Conservation (phyloP, 257 asterid species). For the Solanum pimpinellifolium region DNA sequence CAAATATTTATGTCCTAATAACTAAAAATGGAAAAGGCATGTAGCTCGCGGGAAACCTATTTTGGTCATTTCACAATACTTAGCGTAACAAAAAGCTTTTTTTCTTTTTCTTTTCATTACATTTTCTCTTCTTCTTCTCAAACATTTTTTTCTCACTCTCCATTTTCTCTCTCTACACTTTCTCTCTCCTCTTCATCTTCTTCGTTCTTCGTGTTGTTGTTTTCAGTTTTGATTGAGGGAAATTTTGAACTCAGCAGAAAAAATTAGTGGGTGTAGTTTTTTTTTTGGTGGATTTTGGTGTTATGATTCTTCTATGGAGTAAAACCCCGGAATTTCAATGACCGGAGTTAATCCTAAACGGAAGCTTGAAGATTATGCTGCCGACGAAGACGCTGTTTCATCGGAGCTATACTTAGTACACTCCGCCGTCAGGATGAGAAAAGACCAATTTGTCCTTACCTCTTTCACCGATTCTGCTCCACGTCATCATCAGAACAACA, state of each 20-base stretch:
- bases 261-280: neutral
- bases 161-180: neutral
- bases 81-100: neutral
- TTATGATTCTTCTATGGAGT: neutral
- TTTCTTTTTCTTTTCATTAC: neutral
- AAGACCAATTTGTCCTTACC: constrained; percentile 39
- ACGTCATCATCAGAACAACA: neutral
- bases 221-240: neutral
- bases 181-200: neutral
- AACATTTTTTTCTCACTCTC: neutral
- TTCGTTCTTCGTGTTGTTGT: neutral
- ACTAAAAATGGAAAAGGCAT: neutral
- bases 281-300: neutral
- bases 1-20: neutral
- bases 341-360: constrained; percentile 33
- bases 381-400: constrained; percentile 21
- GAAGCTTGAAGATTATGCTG: constrained; percentile 57
- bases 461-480: constrained; percentile 17
- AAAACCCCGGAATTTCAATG: neutral
- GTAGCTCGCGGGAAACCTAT: neutral
- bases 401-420: neutral
- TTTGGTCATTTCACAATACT: neutral
- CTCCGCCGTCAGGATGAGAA: constrained; percentile 37
- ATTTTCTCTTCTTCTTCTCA: neutral
- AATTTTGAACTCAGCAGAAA: neutral